Evolutionary conservation across 2,329 filamentous ascomycete genomes (phyloP), one percentile per base, ranked within the genome.

Genomic region (Tolypocladium amazonense): DNA sequence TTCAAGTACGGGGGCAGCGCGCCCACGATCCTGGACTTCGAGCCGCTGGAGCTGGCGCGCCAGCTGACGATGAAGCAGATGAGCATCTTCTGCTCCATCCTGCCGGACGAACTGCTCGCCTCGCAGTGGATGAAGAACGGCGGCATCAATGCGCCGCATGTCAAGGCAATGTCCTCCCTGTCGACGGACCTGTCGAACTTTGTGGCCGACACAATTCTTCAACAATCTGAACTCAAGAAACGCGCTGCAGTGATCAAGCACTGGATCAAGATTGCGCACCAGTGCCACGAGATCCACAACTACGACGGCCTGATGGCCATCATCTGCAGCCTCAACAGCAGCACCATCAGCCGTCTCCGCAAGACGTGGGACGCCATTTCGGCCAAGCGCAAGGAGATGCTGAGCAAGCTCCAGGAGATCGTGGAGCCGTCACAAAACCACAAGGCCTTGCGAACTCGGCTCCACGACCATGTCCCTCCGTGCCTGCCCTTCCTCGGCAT

Each of bases 241-340:
- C 86, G 94, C 33, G 93, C 94, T 0, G 77, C 83, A 1, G 85
- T 92, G 58, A 94, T 99, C 76, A 97, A 99, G 77, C 92, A 97
- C 67, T 99, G 94, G 94, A 90, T 97, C 71, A 99, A 97, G 79
- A 87, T 97, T 66, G 91, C 90, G 0, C 83, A 88, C 66, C 90
- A 89, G 67, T 96, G 91, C 65, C 79, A 95, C 6, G 90, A 94
- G 68, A 81, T 97, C 33, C 88, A 94, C 76, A 99, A 99, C 76
- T 99, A 97, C 67, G 93, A 99, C 70, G 90, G 91, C 0, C 77
- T 99, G 14, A 97, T 97, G 92, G 92, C 94, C 9, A 96, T 99
- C 66, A 91, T 96, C 68, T 97, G 92, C 78, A 92, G 90, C 12
- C 76, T 99, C 56, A 96, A 96, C 74, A 92, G 89, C 60, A 96